Percentiles rank a stretch among this genome's conserved stretches.
Conservation (phyloP, 2,329 filamentous ascomycete genomes). For the Aspergillus viridinutans region DNA sequence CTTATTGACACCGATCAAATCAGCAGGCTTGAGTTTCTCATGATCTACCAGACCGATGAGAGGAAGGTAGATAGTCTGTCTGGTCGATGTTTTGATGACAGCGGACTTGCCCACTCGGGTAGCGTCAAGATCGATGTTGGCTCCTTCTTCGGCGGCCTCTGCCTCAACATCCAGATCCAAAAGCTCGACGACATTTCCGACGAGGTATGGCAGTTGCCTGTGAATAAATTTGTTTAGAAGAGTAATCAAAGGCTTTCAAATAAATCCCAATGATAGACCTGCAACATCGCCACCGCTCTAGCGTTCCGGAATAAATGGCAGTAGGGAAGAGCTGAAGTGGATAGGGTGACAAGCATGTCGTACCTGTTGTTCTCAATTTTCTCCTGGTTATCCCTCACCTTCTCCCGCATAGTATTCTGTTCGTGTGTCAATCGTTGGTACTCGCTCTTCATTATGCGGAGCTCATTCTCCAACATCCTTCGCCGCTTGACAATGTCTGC, state of each 20-base stretch:
- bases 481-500: conserved; percentile 89
- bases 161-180: conserved; percentile 93
- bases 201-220: conserved; percentile 95
- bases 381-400: conserved; percentile 98
- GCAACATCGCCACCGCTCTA: not conserved
- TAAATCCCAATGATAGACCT: not conserved
- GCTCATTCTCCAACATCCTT: conserved; percentile 93
- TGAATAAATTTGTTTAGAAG: conserved; percentile 14
- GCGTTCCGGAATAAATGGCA: not conserved
- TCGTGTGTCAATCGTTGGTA: conserved; percentile 90
- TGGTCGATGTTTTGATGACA: conserved; percentile 97
- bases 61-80: conserved; percentile 97
- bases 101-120: conserved; percentile 96
- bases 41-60: conserved; percentile 96
- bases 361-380: conserved; percentile 99
- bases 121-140: conserved; percentile 96
- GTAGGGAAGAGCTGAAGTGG: not conserved
- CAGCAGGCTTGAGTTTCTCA: conserved; percentile 87
- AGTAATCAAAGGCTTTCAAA: conserved; percentile 2
- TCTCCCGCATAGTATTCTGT: conserved; percentile 92
- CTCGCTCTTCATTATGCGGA: conserved; percentile 98
- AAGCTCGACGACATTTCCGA: conserved; percentile 96
- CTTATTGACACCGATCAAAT: conserved; percentile 98
- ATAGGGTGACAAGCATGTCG: conserved; percentile 1
- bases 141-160: conserved; percentile 94